Evolutionary conservation across 257 asterid species (phyloP).

Genomic region (Leonotis leonurus): DNA sequence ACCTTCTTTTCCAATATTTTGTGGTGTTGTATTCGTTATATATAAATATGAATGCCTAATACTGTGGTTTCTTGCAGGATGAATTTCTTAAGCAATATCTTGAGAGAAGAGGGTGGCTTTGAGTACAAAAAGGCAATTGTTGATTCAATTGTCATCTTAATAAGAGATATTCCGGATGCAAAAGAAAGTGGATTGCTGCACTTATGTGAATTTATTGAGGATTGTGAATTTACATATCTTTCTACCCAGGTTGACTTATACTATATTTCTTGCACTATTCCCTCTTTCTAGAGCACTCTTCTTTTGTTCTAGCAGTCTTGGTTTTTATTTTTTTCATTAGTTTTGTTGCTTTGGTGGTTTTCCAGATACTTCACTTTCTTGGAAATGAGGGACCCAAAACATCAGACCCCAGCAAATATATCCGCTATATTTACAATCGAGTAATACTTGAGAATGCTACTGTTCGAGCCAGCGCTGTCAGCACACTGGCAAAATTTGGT

Average conservation of each 20-base stretch:
- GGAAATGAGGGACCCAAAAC: conserved; percentile 98
- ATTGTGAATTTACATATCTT: conserved; percentile 95
- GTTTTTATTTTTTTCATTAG: neutral
- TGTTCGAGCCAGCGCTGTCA: conserved; percentile 91
- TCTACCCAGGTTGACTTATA: conserved; percentile 85
- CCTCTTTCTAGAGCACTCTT: conserved; percentile 4
- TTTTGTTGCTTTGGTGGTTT: conserved; percentile 4
- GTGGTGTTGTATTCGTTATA: neutral
- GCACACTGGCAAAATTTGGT: conserved; percentile 91
- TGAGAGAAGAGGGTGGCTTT: conserved; percentile 97
- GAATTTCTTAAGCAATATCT: conserved; percentile 88
- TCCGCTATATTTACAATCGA: conserved; percentile 81
- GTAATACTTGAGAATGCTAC: conserved; percentile 93
- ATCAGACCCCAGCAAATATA: conserved; percentile 85
- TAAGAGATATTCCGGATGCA: conserved; percentile 94
- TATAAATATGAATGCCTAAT: neutral
- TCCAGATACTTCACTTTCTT: conserved; percentile 85
- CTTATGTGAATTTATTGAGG: conserved; percentile 93
- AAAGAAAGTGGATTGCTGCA: conserved; percentile 92
- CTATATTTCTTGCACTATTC: conserved; percentile 6
- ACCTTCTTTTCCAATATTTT: conserved; percentile 12
- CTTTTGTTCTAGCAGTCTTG: conserved; percentile 6
- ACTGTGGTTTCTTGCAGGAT: conserved; percentile 42
- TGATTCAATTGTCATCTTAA: conserved; percentile 89
- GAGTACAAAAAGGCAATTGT: conserved; percentile 94